Evolutionary conservation across 1,284 basidiomycete species (phyloP), one percentile per base, ranked within the genome.

Genomic region (Schizopora paradoxa): DNA sequence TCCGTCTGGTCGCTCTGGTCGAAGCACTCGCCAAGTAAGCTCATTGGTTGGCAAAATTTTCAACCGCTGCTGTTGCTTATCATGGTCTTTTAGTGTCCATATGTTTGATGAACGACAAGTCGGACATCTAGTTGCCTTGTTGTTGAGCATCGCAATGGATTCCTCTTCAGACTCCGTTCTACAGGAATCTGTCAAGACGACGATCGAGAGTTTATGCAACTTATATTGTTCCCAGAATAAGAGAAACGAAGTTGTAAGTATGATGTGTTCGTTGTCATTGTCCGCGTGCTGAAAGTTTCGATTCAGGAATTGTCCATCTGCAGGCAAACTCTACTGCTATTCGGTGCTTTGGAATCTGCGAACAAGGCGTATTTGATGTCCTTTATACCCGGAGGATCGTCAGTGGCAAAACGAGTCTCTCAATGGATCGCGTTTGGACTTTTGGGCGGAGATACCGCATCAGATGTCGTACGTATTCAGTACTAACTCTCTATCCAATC

Each of bases 141-240:
- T 79, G 5, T 60, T 82, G 13, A 28, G 31, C 3, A 59, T 86
- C 18, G 78, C 68, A 2, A 68, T 83, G 51, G 84, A 86, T 54
- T 59, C 67, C 0, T 58, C 65, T 5, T 72, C 71, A 14, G 61
- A 69, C 1, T 53, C 59, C 2, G 69, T 73, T 10, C 61, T 79
- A 7, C 63, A 61, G 37, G 62, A 59, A 27, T 74, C 75, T 13
- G 60, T 83, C 37, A 67, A 66, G 40, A 50, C 62, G 5, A 65
- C 70, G 1, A 57, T 82, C 23, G 68, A 81, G 43, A 51, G 56
- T 19, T 51, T 80, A 32, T 77, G 73, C 48, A 59, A 58, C 28
- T 58, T 61, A 29, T 57, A 74, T n/a, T 53, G 58, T 3, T 32
- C 61, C 6, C 55, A 58, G 13, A 60, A 54, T 33, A 55, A 61